Conservation (phyloP, 169 alveolate species). For the Theileria orientalis region DNA sequence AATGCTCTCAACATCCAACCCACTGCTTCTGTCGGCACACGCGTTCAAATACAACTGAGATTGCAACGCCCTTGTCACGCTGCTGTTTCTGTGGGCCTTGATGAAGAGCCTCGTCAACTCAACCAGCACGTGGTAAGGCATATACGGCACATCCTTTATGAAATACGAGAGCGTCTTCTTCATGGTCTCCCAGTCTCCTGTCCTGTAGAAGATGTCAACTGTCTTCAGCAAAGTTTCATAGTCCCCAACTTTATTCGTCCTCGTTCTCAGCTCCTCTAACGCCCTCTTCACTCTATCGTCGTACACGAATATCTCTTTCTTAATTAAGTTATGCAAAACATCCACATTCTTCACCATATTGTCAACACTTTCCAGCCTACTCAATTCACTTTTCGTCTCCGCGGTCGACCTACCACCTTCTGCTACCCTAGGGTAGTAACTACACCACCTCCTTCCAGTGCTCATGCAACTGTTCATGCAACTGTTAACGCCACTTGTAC, state of each 20-base stretch:
- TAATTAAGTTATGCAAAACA: neutral
- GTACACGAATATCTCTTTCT: conserved; percentile 5
- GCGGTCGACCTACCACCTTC: no score
- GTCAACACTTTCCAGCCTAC: neutral
- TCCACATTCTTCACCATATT: neutral
- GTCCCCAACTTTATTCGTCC: neutral
- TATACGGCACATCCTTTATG: conserved; percentile 20
- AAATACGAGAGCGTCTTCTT: conserved; percentile 12
- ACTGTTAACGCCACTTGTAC: no score
- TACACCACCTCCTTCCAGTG: no score
- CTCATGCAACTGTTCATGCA: no score
- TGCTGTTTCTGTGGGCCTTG: neutral
- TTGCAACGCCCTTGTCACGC: neutral
- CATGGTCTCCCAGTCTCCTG: conserved; percentile 17
- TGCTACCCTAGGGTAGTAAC: no score
- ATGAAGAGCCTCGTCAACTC: neutral
- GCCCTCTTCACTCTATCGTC: conserved; percentile 34
- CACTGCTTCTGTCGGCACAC: neutral
- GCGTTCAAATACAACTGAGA: neutral
- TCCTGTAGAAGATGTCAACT: conserved; percentile 8
- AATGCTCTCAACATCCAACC: neutral
- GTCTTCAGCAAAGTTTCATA: neutral
- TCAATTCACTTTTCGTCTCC: no score
- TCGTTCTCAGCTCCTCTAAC: neutral
- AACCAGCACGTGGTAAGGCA: neutral